Percentiles rank a stretch among this genome's conserved stretches.
Conservation (phyloP, 192 early-diverging fungal genomes). For the Irineochytrium annulatum region DNA sequence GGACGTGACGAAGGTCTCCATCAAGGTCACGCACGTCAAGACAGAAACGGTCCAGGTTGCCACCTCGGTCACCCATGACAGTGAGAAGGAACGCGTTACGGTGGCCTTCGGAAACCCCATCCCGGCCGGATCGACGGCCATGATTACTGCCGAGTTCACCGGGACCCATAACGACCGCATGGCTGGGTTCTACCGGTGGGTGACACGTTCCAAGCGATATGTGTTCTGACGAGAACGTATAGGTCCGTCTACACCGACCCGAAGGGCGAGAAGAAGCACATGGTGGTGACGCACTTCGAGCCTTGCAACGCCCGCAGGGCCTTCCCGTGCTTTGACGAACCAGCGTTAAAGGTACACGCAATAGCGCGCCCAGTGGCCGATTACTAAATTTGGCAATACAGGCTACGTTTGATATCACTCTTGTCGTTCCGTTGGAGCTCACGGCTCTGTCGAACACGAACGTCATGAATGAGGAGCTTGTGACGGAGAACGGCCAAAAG, state of each 20-base stretch:
- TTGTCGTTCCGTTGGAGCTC: slow-evolving; percentile 70
- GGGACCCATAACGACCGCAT: slow-evolving; percentile 71
- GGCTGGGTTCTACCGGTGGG: slow-evolving; percentile 97
- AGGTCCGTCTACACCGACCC: slow-evolving; percentile 67
- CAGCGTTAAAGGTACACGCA: slow-evolving; percentile 83
- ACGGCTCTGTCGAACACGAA: slow-evolving; percentile 94
- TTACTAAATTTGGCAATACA: too few species aligned
- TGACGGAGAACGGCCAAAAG: slow-evolving; percentile 46
- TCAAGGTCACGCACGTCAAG: slow-evolving; percentile 30
- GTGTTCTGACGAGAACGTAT: too few species aligned
- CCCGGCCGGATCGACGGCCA: slow-evolving; percentile 37
- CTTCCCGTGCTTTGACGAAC: slow-evolving; percentile 97
- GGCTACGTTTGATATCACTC: slow-evolving; percentile 88
- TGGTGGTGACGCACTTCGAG: slow-evolving; percentile 96
- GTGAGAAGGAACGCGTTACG: slow-evolving; percentile 40
- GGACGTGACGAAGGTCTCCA: slow-evolving; percentile 19
- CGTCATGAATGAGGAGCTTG: slow-evolving; percentile 54
- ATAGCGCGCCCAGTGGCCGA: too few species aligned
- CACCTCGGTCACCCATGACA: slow-evolving; percentile 36
- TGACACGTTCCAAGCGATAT: too few species aligned
- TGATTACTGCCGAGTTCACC: slow-evolving; percentile 44
- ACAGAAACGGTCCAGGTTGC: slow-evolving; percentile 43
- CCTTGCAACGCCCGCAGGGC: slow-evolving; percentile 84
- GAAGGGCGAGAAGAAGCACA: slow-evolving; percentile 38
- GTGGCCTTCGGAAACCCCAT: slow-evolving; percentile 43